phyloP scores from a whole-genome alignment of 768 basidiomycete species.

The Coprinopsis marcescibilis region DNA sequence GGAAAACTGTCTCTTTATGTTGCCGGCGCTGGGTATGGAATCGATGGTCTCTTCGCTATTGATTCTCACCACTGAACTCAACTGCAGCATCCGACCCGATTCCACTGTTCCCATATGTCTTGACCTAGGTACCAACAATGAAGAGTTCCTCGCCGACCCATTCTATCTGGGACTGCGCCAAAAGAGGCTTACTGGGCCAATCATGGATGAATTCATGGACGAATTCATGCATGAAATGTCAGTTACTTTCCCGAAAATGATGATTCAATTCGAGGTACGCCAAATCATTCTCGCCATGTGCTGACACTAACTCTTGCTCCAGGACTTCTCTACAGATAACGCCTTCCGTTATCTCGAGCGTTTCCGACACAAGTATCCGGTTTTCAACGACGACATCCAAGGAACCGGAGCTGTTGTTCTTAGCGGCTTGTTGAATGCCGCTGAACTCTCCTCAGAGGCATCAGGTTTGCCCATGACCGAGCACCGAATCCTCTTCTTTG shows the following conservation, averaged over 20 bases:
- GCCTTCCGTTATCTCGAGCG: conserved; percentile 81
- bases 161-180: conserved; percentile 84
- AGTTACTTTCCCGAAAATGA: conserved; percentile 66
- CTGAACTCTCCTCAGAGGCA: conserved; percentile 64
- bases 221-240: conserved; percentile 87
- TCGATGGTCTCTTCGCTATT: not conserved
- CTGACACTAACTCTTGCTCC: conserved; percentile 1
- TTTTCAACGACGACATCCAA: conserved; percentile 92
- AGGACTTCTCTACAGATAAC: conserved; percentile 91
- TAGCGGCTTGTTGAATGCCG: conserved; percentile 85
- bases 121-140: conserved; percentile 88
- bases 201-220: conserved; percentile 83
- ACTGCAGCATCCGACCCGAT: conserved; percentile 59
- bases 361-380: conserved; percentile 68
- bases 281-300: not conserved
- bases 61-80: not conserved
- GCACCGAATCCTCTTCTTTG: conserved; percentile 88
- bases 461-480: conserved; percentile 62
- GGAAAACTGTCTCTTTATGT: conserved; percentile 92
- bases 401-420: conserved; percentile 90
- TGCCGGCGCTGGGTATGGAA: conserved; percentile 76
- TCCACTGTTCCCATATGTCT: conserved; percentile 80
- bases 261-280: conserved; percentile 78
- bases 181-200: conserved; percentile 54
- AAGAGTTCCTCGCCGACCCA: conserved; percentile 75